Conservation (phyloP, 2,329 filamentous ascomycete genomes). For the Beauveria sp. region DNA sequence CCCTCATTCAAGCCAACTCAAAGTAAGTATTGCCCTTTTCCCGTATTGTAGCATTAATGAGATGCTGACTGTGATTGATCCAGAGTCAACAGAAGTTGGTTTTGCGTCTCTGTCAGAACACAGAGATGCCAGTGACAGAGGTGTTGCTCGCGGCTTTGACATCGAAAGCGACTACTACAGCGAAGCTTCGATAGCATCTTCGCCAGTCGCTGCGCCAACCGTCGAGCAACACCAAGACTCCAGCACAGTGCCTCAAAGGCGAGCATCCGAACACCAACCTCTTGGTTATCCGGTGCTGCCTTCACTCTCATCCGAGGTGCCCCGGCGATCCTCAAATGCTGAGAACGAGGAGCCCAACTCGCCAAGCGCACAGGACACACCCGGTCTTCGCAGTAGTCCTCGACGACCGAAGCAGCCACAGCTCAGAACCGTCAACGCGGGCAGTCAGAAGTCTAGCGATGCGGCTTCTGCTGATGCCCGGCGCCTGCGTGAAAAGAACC, state of each 20-base stretch:
- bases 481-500: not conserved
- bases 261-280: not conserved
- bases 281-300: not conserved
- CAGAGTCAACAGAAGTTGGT: not conserved
- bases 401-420: not conserved
- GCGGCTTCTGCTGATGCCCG: not conserved
- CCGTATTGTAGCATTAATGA: not conserved
- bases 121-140: conserved; percentile 18
- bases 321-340: not conserved
- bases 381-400: conserved; percentile 8
- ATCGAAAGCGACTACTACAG: conserved; percentile 29
- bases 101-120: conserved; percentile 10
- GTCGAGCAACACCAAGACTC: not conserved
- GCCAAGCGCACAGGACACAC: not conserved
- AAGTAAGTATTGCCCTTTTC: not conserved
- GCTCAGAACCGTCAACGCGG: not conserved
- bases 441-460: not conserved
- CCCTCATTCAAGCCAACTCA: not conserved
- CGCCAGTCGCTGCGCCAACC: conserved; percentile 14
- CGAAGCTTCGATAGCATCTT: conserved; percentile 29
- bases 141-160: conserved; percentile 28
- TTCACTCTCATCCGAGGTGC: not conserved
- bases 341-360: conserved; percentile 1
- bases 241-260: not conserved
- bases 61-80: not conserved